phyloP scores from a whole-genome alignment of 2,329 filamentous ascomycete species.

The Diaporthe caulivora region DNA sequence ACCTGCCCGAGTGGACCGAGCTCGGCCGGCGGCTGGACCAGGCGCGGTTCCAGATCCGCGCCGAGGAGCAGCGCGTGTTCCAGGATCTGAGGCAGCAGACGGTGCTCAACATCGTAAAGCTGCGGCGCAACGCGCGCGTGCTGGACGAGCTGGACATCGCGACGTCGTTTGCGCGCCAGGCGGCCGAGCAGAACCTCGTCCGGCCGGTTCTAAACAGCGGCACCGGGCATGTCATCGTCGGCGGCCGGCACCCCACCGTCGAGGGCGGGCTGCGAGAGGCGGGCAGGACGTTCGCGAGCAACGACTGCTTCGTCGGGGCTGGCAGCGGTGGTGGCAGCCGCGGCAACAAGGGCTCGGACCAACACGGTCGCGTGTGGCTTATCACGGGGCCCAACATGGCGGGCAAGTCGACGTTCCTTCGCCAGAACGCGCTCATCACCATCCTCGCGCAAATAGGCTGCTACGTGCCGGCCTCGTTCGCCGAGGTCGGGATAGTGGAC shows the following conservation, averaged over 20 bases:
- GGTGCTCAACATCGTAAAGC: slow-evolving; percentile 83
- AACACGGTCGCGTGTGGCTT: slow-evolving; percentile 72
- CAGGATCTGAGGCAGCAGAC: slow-evolving; percentile 79
- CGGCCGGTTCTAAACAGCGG: slow-evolving; percentile 78
- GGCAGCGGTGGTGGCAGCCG: slow-evolving; percentile 69
- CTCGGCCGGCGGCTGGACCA: slow-evolving; percentile 86
- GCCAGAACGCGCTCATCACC: slow-evolving; percentile 94
- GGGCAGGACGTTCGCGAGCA: slow-evolving; percentile 84
- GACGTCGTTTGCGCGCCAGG: slow-evolving; percentile 85
- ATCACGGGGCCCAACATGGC: slow-evolving; percentile 97
- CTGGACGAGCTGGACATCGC: slow-evolving; percentile 94
- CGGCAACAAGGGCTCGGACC: slow-evolving; percentile 59
- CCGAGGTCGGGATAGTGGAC: slow-evolving; percentile 91
- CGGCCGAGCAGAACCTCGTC: slow-evolving; percentile 78
- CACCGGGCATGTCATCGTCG: slow-evolving; percentile 80
- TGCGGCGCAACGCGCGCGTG: slow-evolving; percentile 90
- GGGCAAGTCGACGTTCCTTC: slow-evolving; percentile 94
- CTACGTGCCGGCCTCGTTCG: slow-evolving; percentile 90
- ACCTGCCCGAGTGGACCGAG: slow-evolving; percentile 84
- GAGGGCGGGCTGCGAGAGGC: slow-evolving; percentile 84
- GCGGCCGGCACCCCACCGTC: slow-evolving; percentile 92
- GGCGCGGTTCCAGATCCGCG: slow-evolving; percentile 80
- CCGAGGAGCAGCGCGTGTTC: slow-evolving; percentile 88
- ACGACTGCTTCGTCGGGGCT: slow-evolving; percentile 86
- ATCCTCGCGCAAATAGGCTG: slow-evolving; percentile 93